Evolutionary conservation across 495 filamentous ascomycete genomes (phyloP), one percentile per base, ranked within the genome.

Genomic region (Penicillium samsonianum): DNA sequence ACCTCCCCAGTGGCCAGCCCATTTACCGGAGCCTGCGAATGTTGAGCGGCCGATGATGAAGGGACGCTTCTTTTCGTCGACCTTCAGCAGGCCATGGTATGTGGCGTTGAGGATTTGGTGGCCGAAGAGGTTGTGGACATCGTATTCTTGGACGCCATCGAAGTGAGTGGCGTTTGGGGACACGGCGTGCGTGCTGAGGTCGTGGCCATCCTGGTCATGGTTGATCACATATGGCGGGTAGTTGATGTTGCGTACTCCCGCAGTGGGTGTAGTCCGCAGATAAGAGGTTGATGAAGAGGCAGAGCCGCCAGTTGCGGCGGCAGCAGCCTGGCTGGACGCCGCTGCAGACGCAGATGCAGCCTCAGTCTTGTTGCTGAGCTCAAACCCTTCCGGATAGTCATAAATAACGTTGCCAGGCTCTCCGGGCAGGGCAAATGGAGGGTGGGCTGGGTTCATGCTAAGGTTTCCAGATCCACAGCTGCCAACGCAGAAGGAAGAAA

Each of bases 41-140:
- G 91, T 94, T 48, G 87, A 89, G 41, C 91, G 86, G 1, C 88
- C 88, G 59, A 96, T 92, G 67, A 95, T 89, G 73, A 96, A 93
- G 0, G 91, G 91, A 0, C 91, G 84, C 64, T 90, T 88, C 12
- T 65, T 76, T 0, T 84, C 80, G 61, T 82, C 83, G 9, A 91
- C 72, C 17, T 73, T 65, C 4, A 87, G 73, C 8, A 95, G 80
- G 26, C 83, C 90, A 22, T 90, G 71, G 71, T 94, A 90, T 11
- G 90, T 96, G 9, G 90, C 90, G 55, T 90, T 89, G 37, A 92
- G 72, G 43, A 91, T 87, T 61, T 87, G 83, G 59, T 92, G 84
- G 22, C 90, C 90, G 51, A 67, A 91, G 5, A 92, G 65, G 58
- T 87, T 92, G 75, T 92, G 90, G 45, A 90, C 83, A 55, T 95